Conservation (phyloP, 23 red algal genomes). For the Gracilaria caudata region DNA sequence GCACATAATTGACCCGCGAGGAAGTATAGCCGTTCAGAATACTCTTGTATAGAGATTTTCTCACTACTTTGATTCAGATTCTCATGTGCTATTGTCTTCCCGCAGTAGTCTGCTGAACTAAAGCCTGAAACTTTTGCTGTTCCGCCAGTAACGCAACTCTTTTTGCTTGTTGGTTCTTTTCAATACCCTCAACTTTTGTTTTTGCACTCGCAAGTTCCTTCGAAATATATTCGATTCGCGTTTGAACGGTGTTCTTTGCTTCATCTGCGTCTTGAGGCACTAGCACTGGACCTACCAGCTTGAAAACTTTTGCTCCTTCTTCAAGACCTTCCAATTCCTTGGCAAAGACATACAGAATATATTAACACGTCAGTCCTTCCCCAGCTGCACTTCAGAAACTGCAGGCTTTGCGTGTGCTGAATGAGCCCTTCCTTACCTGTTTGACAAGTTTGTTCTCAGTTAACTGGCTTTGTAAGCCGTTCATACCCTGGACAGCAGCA, state of each 20-base stretch:
- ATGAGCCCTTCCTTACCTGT: constrained; percentile 35
- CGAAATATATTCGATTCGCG: constrained; percentile 71
- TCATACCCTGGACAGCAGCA: constrained; percentile 32
- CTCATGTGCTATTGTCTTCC: constrained; percentile 5
- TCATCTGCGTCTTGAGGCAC: constrained; percentile 69
- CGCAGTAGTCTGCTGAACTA: constrained; percentile 67
- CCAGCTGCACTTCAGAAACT: neutral
- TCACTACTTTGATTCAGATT: neutral
- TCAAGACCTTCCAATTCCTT: constrained; percentile 63
- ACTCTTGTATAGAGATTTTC: neutral
- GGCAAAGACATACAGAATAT: neutral
- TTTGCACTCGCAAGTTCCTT: constrained; percentile 55
- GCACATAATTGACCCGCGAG: neutral
- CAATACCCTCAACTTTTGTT: constrained; percentile 36
- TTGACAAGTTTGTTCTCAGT: constrained; percentile 78
- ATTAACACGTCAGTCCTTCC: neutral
- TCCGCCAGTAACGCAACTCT: constrained; percentile 29
- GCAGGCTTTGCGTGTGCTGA: neutral
- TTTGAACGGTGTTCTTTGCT: constrained; percentile 56
- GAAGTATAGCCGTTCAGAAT: neutral
- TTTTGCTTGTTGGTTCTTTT: constrained; percentile 57
- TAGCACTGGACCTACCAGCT: constrained; percentile 69
- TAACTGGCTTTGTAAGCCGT: constrained; percentile 64
- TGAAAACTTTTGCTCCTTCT: constrained; percentile 60
- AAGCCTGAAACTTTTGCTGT: constrained; percentile 69